A percentile compares a stretch with the other conserved stretches of the same genome.
Evolutionary conservation across 768 basidiomycete species (phyloP).

Genomic region (Pleurotus tuoliensis): DNA sequence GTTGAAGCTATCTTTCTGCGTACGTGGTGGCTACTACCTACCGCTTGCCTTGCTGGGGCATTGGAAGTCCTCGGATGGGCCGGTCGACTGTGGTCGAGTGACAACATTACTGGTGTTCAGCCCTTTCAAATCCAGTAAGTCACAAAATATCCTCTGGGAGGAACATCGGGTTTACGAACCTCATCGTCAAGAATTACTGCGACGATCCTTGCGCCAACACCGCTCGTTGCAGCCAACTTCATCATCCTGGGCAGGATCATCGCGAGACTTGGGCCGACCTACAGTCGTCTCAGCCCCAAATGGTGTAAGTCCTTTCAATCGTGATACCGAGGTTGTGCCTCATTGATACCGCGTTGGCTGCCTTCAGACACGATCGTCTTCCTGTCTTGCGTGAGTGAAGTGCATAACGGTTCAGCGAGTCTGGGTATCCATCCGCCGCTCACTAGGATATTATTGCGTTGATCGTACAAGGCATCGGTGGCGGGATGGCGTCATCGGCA

Average conservation of each 20-base stretch:
- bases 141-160: not conserved
- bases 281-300: slow-evolving; percentile 44
- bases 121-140: slow-evolving; percentile 42
- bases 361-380: slow-evolving; percentile 36
- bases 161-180: not conserved
- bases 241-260: slow-evolving; percentile 49
- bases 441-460: slow-evolving; percentile 54
- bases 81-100: slow-evolving; percentile 49
- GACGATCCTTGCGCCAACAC: slow-evolving; percentile 53
- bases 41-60: slow-evolving; percentile 41
- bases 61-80: slow-evolving; percentile 55
- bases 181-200: slow-evolving; percentile 28
- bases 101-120: slow-evolving; percentile 13
- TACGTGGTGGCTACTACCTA: slow-evolving; percentile 51
- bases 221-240: slow-evolving; percentile 54
- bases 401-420: not conserved
- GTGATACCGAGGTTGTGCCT: not conserved
- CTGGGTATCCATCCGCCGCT: not conserved
- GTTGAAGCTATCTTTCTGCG: slow-evolving; percentile 39
- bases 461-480: slow-evolving; percentile 61
- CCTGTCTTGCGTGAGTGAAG: slow-evolving; percentile 27
- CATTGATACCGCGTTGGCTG: not conserved
- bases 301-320: slow-evolving; percentile 26
- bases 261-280: slow-evolving; percentile 35
- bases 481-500: slow-evolving; percentile 44